Percentiles rank a stretch among this genome's conserved stretches.
These are phyloP conservation scores for Coniferiporia sulphurascens DNA, from an alignment of 1,284 basidiomycete genomes.

Conservation along the genomic window DNA sequence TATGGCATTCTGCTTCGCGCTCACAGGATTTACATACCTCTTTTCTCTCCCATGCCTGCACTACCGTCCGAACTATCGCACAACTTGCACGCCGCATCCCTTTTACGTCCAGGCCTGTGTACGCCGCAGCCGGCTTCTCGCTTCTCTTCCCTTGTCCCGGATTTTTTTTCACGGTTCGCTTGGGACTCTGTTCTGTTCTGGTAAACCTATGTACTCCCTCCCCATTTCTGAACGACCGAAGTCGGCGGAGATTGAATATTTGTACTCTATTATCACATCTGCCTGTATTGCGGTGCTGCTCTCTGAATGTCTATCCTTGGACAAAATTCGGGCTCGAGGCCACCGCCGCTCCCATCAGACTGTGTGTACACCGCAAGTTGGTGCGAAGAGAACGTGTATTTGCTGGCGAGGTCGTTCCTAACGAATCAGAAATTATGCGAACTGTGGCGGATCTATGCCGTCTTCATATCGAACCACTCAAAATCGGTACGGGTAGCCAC, in stretches of 20 bases:
- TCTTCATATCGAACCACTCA: conserved; percentile 62
- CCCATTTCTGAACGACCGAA: too few species aligned
- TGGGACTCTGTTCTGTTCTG: neutral
- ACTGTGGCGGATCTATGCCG: conserved; percentile 47
- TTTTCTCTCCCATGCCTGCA: neutral
- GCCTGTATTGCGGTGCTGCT: neutral
- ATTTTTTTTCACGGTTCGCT: neutral
- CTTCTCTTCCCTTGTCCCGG: neutral
- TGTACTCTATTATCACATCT: neutral
- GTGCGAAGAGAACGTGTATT: conserved; percentile 73
- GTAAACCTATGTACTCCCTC: neutral
- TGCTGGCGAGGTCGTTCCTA: conserved; percentile 45
- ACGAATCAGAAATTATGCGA: conserved; percentile 25
- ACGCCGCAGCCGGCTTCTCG: neutral
- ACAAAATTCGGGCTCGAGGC: neutral
- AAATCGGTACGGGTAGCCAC: conserved; percentile 43
- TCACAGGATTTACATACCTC: neutral
- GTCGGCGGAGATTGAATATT: conserved; percentile 11
- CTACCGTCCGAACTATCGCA: neutral
- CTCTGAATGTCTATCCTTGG: neutral
- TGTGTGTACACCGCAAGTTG: conserved; percentile 37
- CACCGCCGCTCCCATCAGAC: conserved; percentile 28
- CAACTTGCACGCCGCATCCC: neutral
- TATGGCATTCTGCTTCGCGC: neutral
- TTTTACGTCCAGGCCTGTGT: neutral